Base-by-base conservation (phyloP, 1,139 yeast species). In the Blastobotrys buckinghamii region DNA sequence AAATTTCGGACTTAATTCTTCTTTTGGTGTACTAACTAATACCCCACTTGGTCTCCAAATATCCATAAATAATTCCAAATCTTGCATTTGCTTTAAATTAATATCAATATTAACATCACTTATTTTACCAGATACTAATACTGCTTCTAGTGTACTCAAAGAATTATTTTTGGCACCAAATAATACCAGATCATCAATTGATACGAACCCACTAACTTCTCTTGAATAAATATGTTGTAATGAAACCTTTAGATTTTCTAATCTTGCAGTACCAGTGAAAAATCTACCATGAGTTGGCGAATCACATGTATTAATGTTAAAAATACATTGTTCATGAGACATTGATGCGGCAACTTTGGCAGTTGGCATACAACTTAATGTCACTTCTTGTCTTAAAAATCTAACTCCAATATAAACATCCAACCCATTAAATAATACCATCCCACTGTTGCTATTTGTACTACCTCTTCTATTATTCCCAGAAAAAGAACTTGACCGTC, bases 341-440 rank as follows among this genome's bases (percentile, higher is more conserved):
- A 88, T 83, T 29, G 85, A 77, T 0, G 97, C 95, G 33, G 89
- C 90, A 1, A 92, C 95, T 61, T 86, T 87, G 0, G 97, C 97
- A 13, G 83, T 82, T 0, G 98, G 97, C 54, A 86, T 92, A 72
- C 97, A 92, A 57, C 95, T 84, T 47, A 92, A 71, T 3, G 85
- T 77, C 29, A 92, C 64, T 45, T 77, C 78, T 62, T 92, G 97
- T 35, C 81, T 77, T 27, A 82, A 88, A 45, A 90, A 76, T 44
- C 78, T 71, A 4, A 89, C 58, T 1, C 84, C 81, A 47, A 86
- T 65, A 50, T 79, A 82, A 22, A 89, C 61, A 56, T 86, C 90
- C 51, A 84, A 66, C 29, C 77, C 76, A 26, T 74, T 56, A 38
- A 66, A 57, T 12, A 50, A 29, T 33, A 24, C 22, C 9, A 10